These are phyloP conservation scores for Pseudogymnoascus sp. DNA, from an alignment of 2,329 filamentous ascomycete genomes.

Conservation along the genomic window DNA sequence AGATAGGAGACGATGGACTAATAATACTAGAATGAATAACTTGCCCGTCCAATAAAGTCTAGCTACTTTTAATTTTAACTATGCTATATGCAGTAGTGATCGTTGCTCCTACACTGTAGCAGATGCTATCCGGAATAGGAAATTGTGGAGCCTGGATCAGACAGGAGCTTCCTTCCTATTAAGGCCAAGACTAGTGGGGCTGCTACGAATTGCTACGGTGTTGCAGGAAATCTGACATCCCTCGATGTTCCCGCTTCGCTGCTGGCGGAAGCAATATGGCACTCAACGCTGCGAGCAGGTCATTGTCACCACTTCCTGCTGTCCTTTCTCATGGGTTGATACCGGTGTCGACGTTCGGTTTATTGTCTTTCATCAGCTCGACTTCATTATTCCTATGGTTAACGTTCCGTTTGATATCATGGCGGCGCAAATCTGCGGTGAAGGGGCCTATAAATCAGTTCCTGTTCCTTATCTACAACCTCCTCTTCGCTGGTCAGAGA, in stretches of 20 bases:
- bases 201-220: background rate
- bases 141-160: too few species aligned
- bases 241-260: background rate
- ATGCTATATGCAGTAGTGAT: too few species aligned
- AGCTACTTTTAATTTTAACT: too few species aligned
- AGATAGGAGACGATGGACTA: too few species aligned
- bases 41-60: too few species aligned
- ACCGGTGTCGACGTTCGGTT: slow-evolving; percentile 37
- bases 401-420: slow-evolving; percentile 29
- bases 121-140: too few species aligned
- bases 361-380: slow-evolving; percentile 40
- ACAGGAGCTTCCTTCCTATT: too few species aligned
- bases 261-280: slow-evolving; percentile 3
- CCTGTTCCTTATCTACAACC: slow-evolving; percentile 60
- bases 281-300: slow-evolving; percentile 17
- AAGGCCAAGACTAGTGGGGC: background rate
- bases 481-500: slow-evolving; percentile 45
- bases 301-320: slow-evolving; percentile 23
- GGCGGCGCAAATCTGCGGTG: slow-evolving; percentile 15
- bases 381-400: slow-evolving; percentile 35
- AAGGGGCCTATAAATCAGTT: slow-evolving; percentile 51
- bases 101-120: too few species aligned
- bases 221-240: background rate
- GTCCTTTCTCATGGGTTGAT: slow-evolving; percentile 33
- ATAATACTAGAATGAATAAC: too few species aligned